Evolutionary conservation across 2,329 filamentous ascomycete genomes (phyloP).

Genomic region (Penicillium sp.): DNA sequence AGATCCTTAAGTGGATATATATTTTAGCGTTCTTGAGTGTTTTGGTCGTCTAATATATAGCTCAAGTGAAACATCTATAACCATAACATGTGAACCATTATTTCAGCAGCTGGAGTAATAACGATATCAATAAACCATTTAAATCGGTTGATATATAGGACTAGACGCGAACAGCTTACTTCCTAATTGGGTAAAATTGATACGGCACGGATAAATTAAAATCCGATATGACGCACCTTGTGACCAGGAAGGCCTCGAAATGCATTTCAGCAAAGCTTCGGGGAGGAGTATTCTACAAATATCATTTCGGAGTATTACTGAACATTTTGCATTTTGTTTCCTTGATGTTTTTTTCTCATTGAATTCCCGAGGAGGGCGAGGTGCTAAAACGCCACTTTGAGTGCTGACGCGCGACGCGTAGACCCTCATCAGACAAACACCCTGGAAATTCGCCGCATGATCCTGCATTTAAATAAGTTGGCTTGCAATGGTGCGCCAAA

Average conservation of each 20-base stretch:
- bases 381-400: not conserved
- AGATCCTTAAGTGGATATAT: not conserved
- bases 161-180: not conserved
- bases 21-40: no score
- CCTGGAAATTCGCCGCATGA: not conserved
- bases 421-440: not conserved
- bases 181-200: constrained; percentile 10
- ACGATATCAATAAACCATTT: not conserved
- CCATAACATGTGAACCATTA: not conserved
- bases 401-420: constrained; percentile 8
- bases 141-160: not conserved
- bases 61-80: not conserved
- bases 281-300: not conserved
- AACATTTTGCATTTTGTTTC: not conserved
- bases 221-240: constrained; percentile 9
- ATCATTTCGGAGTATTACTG: not conserved
- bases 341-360: not conserved
- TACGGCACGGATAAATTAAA: constrained; percentile 2
- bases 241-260: not conserved
- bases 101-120: accelerated
- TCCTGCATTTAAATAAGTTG: not conserved
- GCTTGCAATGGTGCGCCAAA: constrained; percentile 22
- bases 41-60: not conserved
- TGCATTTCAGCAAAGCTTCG: not conserved
- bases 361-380: not conserved